These are phyloP conservation scores for Xanthoparmelia taractica DNA, from an alignment of 495 filamentous ascomycete species.

Conservation along the genomic window DNA sequence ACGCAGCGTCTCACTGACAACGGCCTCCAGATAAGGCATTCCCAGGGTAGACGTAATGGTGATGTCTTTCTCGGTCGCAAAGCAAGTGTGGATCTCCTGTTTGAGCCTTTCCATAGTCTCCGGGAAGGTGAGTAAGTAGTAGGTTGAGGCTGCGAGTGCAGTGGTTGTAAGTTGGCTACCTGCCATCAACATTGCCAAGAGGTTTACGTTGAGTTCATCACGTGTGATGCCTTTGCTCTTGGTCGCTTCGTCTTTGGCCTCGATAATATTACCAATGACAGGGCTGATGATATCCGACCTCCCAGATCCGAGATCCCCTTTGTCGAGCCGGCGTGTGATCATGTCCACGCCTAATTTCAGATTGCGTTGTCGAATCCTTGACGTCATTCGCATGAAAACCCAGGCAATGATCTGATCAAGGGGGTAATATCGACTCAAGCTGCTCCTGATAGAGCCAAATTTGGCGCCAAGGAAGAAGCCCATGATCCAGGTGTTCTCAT, in stretches of 20 bases:
- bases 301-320: slow-evolving; percentile 1
- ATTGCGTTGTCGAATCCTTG: not conserved
- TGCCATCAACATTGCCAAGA: slow-evolving; percentile 16
- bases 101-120: not conserved
- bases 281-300: slow-evolving; percentile 13
- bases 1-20: slow-evolving; percentile 50
- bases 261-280: not conserved
- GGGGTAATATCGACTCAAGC: slow-evolving; percentile 14
- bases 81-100: slow-evolving; percentile 9
- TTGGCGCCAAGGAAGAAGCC: slow-evolving; percentile 17
- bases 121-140: slow-evolving; percentile 12
- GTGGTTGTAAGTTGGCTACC: slow-evolving; percentile 12
- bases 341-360: not conserved
- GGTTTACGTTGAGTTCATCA: slow-evolving; percentile 13
- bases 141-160: slow-evolving; percentile 9
- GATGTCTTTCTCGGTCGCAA: slow-evolving; percentile 18
- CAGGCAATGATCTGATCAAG: slow-evolving; percentile 17
- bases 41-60: not conserved
- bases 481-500: slow-evolving; percentile 13
- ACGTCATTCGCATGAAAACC: slow-evolving; percentile 13
- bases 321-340: slow-evolving; percentile 14
- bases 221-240: slow-evolving; percentile 14
- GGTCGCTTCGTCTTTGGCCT: not conserved
- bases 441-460: slow-evolving; percentile 18
- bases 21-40: slow-evolving; percentile 44